Conservation (phyloP, 495 filamentous ascomycete genomes). For the Hypoxylon rickii region DNA sequence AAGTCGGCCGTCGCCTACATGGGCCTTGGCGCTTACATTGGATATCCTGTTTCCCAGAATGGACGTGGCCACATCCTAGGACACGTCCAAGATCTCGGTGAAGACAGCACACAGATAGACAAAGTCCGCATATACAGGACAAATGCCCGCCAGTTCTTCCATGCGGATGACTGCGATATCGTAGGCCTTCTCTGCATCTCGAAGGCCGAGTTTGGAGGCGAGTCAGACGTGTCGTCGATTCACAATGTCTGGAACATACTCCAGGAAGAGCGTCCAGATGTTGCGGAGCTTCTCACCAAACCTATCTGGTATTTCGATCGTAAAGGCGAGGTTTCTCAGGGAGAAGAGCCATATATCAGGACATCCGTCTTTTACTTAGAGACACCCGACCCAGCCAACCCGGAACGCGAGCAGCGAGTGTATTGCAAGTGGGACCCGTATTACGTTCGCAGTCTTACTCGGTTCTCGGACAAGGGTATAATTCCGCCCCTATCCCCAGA, state of each 20-base stretch:
- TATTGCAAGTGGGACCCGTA: conserved; percentile 79
- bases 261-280: conserved; percentile 74
- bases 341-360: conserved; percentile 76
- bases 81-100: conserved; percentile 88
- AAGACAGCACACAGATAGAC: conserved; percentile 79
- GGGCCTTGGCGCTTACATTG: conserved; percentile 84
- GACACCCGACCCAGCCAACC: conserved; percentile 44
- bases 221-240: conserved; percentile 78
- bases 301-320: conserved; percentile 95
- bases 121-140: conserved; percentile 88
- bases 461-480: conserved; percentile 68
- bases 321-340: conserved; percentile 79
- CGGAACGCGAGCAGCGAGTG: conserved; percentile 42
- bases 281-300: conserved; percentile 71
- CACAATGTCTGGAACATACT: conserved; percentile 85
- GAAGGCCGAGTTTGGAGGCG: conserved; percentile 78
- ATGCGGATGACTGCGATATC: conserved; percentile 80
- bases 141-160: conserved; percentile 80
- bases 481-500: conserved; percentile 68
- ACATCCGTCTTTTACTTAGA: conserved; percentile 77
- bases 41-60: conserved; percentile 87
- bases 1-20: conserved; percentile 89
- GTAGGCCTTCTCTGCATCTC: conserved; percentile 86
- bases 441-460: conserved; percentile 67
- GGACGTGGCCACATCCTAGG: conserved; percentile 85